Conservation (phyloP, 2,329 filamentous ascomycete genomes). For the Claviceps sp. region DNA sequence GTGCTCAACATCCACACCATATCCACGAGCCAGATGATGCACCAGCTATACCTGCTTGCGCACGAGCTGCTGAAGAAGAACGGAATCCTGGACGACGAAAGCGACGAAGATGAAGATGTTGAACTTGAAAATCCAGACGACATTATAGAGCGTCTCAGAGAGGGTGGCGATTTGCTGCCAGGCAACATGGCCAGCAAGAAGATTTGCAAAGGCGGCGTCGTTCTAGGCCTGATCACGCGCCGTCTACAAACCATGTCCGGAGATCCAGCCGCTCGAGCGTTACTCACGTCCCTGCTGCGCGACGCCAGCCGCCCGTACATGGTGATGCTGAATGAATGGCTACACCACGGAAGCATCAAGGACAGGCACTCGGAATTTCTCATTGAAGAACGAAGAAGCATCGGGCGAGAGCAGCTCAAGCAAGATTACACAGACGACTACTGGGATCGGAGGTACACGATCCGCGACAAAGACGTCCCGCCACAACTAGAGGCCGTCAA, state of each 20-base stretch:
- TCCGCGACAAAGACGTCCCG: constrained; percentile 80
- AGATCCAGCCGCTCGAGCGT: constrained; percentile 70
- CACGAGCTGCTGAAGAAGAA: constrained; percentile 83
- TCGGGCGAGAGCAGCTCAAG: constrained; percentile 77
- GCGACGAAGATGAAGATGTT: constrained; percentile 55
- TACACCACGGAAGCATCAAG: constrained; percentile 89
- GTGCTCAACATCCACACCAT: constrained; percentile 85
- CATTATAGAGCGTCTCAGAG: constrained; percentile 76
- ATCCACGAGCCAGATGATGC: constrained; percentile 80
- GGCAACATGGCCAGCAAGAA: constrained; percentile 76
- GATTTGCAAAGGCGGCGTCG: constrained; percentile 90
- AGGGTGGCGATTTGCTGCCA: constrained; percentile 69
- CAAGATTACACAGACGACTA: constrained; percentile 98
- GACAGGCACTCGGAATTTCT: constrained; percentile 91
- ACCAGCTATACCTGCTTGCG: constrained; percentile 76
- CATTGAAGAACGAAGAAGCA: constrained; percentile 91
- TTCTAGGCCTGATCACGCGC: constrained; percentile 77
- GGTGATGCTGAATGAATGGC: constrained; percentile 96
- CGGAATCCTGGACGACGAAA: constrained; percentile 69
- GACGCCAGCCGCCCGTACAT: constrained; percentile 93
- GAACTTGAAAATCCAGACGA: constrained; percentile 77
- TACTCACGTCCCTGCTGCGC: constrained; percentile 69
- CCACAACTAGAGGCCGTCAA: constrained; percentile 84
- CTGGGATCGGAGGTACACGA: constrained; percentile 95
- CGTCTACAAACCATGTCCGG: constrained; percentile 82